phyloP scores from a whole-genome alignment of 192 early-diverging fungal genomes.

The Gamsiella multidivaricata region DNA sequence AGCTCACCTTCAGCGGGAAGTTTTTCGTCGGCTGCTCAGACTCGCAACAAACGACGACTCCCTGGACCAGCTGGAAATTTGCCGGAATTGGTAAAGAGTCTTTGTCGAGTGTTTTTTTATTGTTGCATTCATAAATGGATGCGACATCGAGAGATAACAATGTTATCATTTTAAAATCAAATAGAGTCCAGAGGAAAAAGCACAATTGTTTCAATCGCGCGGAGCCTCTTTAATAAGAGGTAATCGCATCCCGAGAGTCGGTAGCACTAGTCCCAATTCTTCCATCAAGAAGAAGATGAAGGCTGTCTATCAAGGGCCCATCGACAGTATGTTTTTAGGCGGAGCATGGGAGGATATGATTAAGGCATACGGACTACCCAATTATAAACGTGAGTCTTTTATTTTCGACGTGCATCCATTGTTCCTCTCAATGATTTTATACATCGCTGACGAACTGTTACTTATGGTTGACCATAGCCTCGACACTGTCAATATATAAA shows the following conservation, averaged over 20 bases:
- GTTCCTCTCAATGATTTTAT: not conserved
- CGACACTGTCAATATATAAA: slow-evolving; percentile 18
- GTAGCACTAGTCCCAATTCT: slow-evolving; percentile 11
- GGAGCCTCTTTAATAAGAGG: slow-evolving; percentile 18
- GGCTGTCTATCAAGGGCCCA: slow-evolving; percentile 16
- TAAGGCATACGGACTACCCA: slow-evolving; percentile 5
- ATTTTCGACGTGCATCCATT: not conserved
- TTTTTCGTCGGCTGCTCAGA: not conserved
- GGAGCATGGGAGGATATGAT: slow-evolving; percentile 43
- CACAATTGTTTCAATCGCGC: slow-evolving; percentile 23
- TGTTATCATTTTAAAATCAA: not conserved
- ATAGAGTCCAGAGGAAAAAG: slow-evolving; percentile 46
- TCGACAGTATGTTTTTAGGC: slow-evolving; percentile 37
- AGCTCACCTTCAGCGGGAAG: slow-evolving; percentile 18
- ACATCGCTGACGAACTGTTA: not conserved
- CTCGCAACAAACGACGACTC: slow-evolving; percentile 7
- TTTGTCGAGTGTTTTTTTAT: not conserved
- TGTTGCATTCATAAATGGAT: not conserved
- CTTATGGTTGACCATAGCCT: slow-evolving; percentile 12
- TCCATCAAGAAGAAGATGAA: slow-evolving; percentile 48
- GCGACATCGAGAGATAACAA: too few species aligned
- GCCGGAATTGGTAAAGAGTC: slow-evolving; percentile 22
- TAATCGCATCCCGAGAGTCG: not conserved
- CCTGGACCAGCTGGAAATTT: slow-evolving; percentile 48
- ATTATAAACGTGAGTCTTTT: slow-evolving; percentile 40